Conservation (phyloP, 495 filamentous ascomycete genomes). For the Paragyromitra xinjiangensis region DNA sequence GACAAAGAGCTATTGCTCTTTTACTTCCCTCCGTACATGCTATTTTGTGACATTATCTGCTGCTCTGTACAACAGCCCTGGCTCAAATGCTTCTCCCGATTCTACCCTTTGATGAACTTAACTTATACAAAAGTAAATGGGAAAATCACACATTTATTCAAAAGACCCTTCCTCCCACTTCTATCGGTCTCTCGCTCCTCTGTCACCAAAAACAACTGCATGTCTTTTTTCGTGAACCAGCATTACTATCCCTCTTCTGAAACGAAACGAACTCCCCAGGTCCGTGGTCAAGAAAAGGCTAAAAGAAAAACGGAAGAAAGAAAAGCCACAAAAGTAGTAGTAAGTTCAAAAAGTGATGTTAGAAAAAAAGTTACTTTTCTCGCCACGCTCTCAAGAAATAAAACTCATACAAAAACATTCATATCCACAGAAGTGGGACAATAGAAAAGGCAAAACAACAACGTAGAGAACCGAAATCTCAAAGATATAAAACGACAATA, state of each 20-base stretch:
- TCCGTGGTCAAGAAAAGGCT: slow-evolving; percentile 1
- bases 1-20: not conserved
- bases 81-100: not conserved
- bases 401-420: slow-evolving; percentile 28
- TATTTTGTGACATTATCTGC: not conserved
- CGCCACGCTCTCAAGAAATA: slow-evolving; percentile 28
- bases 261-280: slow-evolving; percentile 4
- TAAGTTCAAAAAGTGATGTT: slow-evolving; percentile 36
- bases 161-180: not conserved
- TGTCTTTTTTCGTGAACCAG: slow-evolving; percentile 19
- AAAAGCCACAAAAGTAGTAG: slow-evolving; percentile 12
- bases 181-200: not conserved
- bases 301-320: not conserved
- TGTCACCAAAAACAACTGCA: slow-evolving; percentile 17
- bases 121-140: not conserved
- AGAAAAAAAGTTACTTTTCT: slow-evolving; percentile 31
- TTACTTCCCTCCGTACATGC: not conserved
- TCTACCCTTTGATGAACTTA: not conserved
- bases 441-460: slow-evolving; percentile 3
- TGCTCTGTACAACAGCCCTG: not conserved
- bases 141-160: slow-evolving; percentile 25
- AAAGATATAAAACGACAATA: slow-evolving; percentile 29
- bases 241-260: slow-evolving; percentile 21
- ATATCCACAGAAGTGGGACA: slow-evolving; percentile 8
- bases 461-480: slow-evolving; percentile 10